These are phyloP conservation scores for Mycosphaerella sp. DNA, from an alignment of 2,329 filamentous ascomycete genomes.

Conservation along the genomic window DNA sequence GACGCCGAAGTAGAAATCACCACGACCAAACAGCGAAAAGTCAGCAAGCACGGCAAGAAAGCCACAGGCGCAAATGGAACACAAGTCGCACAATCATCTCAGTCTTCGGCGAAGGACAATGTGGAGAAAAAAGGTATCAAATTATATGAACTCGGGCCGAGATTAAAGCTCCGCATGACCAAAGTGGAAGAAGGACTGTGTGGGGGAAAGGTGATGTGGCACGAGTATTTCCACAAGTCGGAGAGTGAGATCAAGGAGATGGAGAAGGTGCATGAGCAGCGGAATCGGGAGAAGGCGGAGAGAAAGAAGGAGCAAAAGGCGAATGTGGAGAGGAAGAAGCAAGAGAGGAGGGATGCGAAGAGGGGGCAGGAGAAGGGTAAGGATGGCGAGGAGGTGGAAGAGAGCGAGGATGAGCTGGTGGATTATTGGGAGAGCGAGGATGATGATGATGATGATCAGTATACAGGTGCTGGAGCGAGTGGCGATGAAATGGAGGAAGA, in stretches of 20 bases:
- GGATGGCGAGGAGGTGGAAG: constrained; percentile 36
- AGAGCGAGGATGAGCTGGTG: constrained; percentile 30
- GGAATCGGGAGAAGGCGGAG: constrained; percentile 71
- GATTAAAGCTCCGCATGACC: constrained; percentile 79
- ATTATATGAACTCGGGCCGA: constrained; percentile 82
- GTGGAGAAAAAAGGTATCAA: constrained; percentile 87
- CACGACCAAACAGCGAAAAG: constrained; percentile 54
- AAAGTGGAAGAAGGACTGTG: constrained; percentile 96
- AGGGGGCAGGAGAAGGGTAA: constrained; percentile 39
- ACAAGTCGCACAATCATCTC: constrained; percentile 6
- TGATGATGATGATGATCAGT: constrained; percentile 27
- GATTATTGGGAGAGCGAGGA: constrained; percentile 51
- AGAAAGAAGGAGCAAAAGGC: constrained; percentile 76
- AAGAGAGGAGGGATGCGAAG: constrained; percentile 50
- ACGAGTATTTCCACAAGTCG: constrained; percentile 85
- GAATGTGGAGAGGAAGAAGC: constrained; percentile 82
- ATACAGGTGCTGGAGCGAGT: constrained; percentile 14
- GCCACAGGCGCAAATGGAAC: constrained; percentile 34
- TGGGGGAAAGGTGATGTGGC: constrained; percentile 90
- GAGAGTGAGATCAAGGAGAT: constrained; percentile 68
- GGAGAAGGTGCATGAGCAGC: constrained; percentile 75
- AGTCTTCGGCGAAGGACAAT: constrained; percentile 35
- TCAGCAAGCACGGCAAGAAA: constrained; percentile 45
- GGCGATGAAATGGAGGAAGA: constrained; percentile 19
- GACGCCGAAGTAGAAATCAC: constrained; percentile 90